Conservation (phyloP, 148 eudicot genomes). For the Pharnaceum exiguum region DNA sequence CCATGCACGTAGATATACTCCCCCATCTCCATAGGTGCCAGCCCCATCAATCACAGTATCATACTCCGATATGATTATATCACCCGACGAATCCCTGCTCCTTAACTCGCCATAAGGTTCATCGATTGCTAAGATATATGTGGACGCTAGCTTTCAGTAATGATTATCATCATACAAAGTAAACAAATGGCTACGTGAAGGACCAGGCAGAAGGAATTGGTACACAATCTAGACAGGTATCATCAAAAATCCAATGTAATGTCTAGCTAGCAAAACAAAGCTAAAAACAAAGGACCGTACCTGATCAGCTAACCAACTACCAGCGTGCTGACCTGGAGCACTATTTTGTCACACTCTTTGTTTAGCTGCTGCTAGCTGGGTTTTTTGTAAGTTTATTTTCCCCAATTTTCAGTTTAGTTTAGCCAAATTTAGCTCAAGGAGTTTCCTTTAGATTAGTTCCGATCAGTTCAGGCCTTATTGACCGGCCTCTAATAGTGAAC, state of each 20-base stretch:
- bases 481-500: no score
- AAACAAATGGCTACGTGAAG: conserved; percentile 3
- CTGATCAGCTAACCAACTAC: no score
- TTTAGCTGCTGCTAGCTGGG: no score
- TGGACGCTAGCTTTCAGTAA: not conserved
- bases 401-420: no score
- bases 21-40: conserved; percentile 28
- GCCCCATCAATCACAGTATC: conserved; percentile 11
- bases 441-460: no score
- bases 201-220: conserved; percentile 3
- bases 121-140: not conserved
- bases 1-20: conserved; percentile 17
- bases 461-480: no score
- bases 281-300: not conserved
- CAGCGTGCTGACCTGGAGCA: no score
- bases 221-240: conserved; percentile 6
- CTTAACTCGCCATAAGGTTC: conserved; percentile 13
- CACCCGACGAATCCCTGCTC: conserved; percentile 11
- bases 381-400: no score
- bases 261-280: not conserved
- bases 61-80: not conserved
- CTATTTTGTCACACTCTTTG: no score
- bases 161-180: conserved; percentile 11
- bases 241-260: conserved; percentile 10
- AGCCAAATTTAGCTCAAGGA: no score